These are phyloP conservation scores for Selaginella moellendorffii DNA, from an alignment of 75 land plant species.

Conservation along the genomic window DNA sequence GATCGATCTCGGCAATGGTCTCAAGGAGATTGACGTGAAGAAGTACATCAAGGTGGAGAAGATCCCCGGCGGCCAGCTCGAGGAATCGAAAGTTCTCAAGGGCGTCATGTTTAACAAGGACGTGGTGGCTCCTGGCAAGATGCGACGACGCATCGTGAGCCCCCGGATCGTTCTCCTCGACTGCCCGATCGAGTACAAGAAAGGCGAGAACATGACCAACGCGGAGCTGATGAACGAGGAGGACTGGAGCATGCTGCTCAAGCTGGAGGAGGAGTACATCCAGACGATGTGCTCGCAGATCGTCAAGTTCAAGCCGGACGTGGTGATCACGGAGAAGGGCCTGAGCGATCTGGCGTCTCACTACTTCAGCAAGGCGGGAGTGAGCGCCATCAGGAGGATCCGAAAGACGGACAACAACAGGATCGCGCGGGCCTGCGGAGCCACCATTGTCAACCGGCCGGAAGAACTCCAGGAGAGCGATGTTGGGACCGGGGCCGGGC, in stretches of 20 bases:
- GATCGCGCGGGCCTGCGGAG: slow-evolving; percentile 88
- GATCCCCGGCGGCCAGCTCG: slow-evolving; percentile 90
- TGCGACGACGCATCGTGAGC: slow-evolving; percentile 72
- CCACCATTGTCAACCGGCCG: slow-evolving; percentile 88
- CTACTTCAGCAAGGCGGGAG: slow-evolving; percentile 74
- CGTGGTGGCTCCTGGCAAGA: slow-evolving; percentile 90
- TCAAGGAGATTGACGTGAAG: slow-evolving; percentile 83
- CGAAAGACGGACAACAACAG: slow-evolving; percentile 91
- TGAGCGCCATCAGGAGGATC: slow-evolving; percentile 74
- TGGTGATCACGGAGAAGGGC: slow-evolving; percentile 91
- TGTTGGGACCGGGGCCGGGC: slow-evolving; percentile 89
- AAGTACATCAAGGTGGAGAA: slow-evolving; percentile 91
- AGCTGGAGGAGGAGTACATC: slow-evolving; percentile 93
- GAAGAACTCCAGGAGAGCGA: slow-evolving; percentile 93
- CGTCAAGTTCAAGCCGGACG: slow-evolving; percentile 75
- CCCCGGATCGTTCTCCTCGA: slow-evolving; percentile 88
- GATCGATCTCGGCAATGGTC: slow-evolving; percentile 74
- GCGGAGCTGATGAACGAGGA: slow-evolving; percentile 83
- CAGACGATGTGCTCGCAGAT: slow-evolving; percentile 63
- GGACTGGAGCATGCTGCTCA: slow-evolving; percentile 67
- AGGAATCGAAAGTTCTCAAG: slow-evolving; percentile 77
- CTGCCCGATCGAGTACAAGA: slow-evolving; percentile 89
- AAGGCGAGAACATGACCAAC: slow-evolving; percentile 95
- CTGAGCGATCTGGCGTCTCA: slow-evolving; percentile 86
- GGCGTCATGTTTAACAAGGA: slow-evolving; percentile 97